These are phyloP conservation scores for Venturia nashicola DNA, from an alignment of 2,329 filamentous ascomycete species.

Conservation along the genomic window DNA sequence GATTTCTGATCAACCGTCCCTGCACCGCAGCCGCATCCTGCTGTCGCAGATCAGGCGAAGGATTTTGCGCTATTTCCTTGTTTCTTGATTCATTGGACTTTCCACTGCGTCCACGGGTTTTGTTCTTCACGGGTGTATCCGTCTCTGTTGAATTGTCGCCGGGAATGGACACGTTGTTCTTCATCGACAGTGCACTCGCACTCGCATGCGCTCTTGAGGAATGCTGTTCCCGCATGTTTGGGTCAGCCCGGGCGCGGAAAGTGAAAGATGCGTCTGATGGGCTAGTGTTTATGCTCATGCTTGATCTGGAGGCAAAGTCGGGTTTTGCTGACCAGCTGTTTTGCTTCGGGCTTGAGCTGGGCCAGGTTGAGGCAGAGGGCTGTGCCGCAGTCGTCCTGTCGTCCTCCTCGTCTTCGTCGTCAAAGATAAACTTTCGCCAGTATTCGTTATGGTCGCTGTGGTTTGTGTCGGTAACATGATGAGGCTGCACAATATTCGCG, in stretches of 20 bases:
- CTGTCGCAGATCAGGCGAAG: background rate
- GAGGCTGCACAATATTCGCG: background rate
- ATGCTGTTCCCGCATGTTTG: background rate
- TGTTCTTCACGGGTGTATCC: background rate
- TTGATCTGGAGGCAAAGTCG: background rate
- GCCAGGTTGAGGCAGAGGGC: background rate
- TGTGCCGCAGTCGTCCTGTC: background rate
- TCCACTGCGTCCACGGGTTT: background rate
- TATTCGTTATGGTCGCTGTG: conserved; percentile 11
- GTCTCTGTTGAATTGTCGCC: background rate
- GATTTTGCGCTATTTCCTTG: background rate
- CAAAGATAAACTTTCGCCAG: conserved; percentile 23
- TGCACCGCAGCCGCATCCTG: background rate
- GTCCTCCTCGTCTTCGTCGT: conserved; percentile 9
- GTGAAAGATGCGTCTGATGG: background rate
- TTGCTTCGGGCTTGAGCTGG: background rate
- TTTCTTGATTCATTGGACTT: background rate
- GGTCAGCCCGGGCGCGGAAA: background rate
- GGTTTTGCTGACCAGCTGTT: background rate
- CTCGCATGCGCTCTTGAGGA: background rate
- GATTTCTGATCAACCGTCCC: background rate
- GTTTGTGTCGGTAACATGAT: background rate
- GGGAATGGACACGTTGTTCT: background rate
- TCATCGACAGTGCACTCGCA: background rate
- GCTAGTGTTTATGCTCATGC: background rate